These are phyloP conservation scores for Phytophthora sojae DNA, from an alignment of 352 stramenopile genomes.

Conservation along the genomic window DNA sequence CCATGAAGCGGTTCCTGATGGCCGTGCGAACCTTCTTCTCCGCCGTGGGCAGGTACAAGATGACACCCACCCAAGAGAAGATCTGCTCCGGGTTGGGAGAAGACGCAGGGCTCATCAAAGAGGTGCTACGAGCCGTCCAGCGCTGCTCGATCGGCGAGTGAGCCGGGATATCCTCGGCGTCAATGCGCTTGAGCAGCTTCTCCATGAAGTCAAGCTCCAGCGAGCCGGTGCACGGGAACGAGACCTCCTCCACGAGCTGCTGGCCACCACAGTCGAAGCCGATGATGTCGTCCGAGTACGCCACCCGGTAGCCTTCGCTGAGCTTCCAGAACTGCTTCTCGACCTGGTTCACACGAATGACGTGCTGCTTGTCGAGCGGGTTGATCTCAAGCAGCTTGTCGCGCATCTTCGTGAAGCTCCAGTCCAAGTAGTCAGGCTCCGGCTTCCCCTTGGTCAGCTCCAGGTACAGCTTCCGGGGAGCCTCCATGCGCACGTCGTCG, in stretches of 20 bases:
- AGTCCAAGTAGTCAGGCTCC: conserved; percentile 74
- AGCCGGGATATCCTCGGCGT: conserved; percentile 93
- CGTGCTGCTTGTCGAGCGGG: conserved; percentile 92
- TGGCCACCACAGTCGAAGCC: conserved; percentile 99
- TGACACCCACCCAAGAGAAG: conserved; percentile 98
- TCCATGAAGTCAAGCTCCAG: conserved; percentile 95
- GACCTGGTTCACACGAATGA: conserved; percentile 94
- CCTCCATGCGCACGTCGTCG: conserved; percentile 73
- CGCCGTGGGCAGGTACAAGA: conserved; percentile 95
- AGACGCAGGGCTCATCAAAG: conserved; percentile 93
- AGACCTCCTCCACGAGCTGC: conserved; percentile 98
- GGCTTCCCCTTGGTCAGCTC: conserved; percentile 66
- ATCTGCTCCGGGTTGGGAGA: conserved; percentile 70
- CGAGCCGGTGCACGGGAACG: conserved; percentile 88
- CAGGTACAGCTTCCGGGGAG: conserved; percentile 83
- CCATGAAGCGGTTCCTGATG: conserved; percentile 93
- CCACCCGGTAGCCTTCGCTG: conserved; percentile 92
- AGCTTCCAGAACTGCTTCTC: conserved; percentile 97
- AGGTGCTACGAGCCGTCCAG: conserved; percentile 94
- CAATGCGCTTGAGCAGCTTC: conserved; percentile 92
- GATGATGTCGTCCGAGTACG: conserved; percentile 95
- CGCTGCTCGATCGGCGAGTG: conserved; percentile 98
- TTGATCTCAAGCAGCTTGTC: conserved; percentile 86
- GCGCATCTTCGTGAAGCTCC: conserved; percentile 86
- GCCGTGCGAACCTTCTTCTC: conserved; percentile 58